Conservation (phyloP, 2,329 filamentous ascomycete species). For the Penicillium sp. region DNA sequence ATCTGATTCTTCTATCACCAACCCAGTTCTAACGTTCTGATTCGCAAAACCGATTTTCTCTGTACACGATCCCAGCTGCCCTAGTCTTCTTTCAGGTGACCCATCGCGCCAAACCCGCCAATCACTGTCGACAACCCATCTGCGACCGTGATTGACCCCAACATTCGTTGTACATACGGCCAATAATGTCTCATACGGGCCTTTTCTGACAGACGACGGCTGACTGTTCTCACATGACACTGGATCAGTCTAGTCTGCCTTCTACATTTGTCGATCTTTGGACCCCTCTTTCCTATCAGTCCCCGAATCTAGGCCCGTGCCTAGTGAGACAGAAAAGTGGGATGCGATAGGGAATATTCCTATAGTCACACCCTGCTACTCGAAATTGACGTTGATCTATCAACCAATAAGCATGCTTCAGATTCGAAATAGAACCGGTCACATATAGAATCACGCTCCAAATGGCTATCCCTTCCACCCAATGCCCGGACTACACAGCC, state of each 20-base stretch:
- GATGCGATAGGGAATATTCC: background rate
- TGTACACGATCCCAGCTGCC: background rate
- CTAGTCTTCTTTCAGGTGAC: conserved; percentile 1
- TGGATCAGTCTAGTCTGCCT: conserved; percentile 4
- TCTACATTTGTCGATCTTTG: background rate
- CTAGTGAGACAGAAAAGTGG: background rate
- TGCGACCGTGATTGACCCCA: conserved; percentile 19
- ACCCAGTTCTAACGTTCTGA: background rate
- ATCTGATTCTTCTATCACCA: background rate
- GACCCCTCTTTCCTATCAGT: background rate
- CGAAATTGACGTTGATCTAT: background rate
- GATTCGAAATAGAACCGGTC: background rate
- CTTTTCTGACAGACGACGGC: conserved; percentile 5
- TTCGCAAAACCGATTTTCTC: background rate
- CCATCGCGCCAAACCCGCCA: conserved; percentile 20
- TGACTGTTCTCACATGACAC: conserved; percentile 1
- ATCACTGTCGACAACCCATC: conserved; percentile 11
- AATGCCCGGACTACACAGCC: background rate
- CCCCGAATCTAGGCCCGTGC: background rate
- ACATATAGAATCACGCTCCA: background rate
- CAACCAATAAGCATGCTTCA: background rate
- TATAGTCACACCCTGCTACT: background rate
- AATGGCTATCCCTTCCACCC: background rate
- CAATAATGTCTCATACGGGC: conserved; percentile 14
- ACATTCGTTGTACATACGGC: conserved; percentile 13